A percentile compares a stretch with the other conserved stretches of the same genome.
phyloP scores from a whole-genome alignment of 768 basidiomycete genomes.

The Trametes villosa region DNA sequence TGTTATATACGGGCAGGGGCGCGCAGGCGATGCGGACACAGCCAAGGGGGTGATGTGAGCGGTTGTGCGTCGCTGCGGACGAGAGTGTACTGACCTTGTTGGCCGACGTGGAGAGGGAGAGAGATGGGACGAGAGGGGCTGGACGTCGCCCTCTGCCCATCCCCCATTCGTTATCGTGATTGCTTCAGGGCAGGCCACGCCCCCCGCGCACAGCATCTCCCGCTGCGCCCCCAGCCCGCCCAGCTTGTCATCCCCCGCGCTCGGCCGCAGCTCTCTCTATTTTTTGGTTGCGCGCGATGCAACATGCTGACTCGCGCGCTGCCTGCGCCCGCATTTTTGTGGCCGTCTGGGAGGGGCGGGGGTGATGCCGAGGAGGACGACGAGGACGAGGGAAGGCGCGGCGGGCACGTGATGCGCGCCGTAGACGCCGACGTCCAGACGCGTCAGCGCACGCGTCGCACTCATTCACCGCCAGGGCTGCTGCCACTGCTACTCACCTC shows the following conservation, averaged over 20 bases:
- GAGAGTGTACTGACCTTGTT: slow-evolving; percentile 17
- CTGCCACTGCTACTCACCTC: slow-evolving; percentile 2
- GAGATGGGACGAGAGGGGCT: slow-evolving; percentile 29
- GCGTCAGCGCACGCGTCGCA: slow-evolving; percentile 26
- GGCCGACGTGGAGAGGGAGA: slow-evolving; percentile 20
- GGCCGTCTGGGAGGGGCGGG: not conserved
- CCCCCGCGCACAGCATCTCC: not conserved
- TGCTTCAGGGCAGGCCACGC: slow-evolving; percentile 34
- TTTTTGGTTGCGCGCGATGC: not conserved
- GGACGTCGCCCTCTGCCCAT: slow-evolving; percentile 28
- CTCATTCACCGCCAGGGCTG: not conserved
- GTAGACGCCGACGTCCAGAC: slow-evolving; percentile 17
- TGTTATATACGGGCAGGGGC: slow-evolving; percentile 17
- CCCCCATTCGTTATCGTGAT: slow-evolving; percentile 35
- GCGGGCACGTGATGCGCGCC: slow-evolving; percentile 10
- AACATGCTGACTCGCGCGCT: not conserved
- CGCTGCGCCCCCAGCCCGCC: not conserved
- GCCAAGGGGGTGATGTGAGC: slow-evolving; percentile 4
- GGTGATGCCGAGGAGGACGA: not conserved
- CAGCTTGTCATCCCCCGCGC: not conserved
- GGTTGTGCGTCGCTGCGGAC: slow-evolving; percentile 12
- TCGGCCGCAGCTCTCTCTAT: not conserved
- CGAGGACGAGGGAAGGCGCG: not conserved
- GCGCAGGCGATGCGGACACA: slow-evolving; percentile 22
- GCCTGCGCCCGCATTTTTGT: not conserved